Percentiles rank a stretch among this genome's conserved stretches.
Evolutionary conservation across 2,329 filamentous ascomycete species (phyloP).

Genomic region (Cadophora luteo-olivacea): DNA sequence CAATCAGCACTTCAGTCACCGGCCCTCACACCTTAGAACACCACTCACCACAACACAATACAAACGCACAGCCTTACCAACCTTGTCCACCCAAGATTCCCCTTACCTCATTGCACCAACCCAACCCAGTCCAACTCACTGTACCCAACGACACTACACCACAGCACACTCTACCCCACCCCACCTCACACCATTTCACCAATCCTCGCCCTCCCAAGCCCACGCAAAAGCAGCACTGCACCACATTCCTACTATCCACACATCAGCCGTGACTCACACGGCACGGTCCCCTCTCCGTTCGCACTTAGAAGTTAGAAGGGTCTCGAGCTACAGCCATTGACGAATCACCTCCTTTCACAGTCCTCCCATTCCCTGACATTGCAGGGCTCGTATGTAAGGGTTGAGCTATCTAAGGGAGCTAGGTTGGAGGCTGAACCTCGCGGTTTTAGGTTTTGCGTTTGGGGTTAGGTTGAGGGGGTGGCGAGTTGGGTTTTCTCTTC

Average conservation of each 20-base stretch:
- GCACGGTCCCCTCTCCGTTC: conserved; percentile 11
- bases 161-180: background rate
- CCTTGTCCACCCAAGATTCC: background rate
- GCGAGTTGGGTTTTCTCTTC: background rate
- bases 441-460: background rate
- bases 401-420: background rate
- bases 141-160: background rate
- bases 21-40: background rate
- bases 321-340: conserved; percentile 26
- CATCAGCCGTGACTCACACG: conserved; percentile 27
- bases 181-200: background rate
- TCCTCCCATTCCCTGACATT: background rate
- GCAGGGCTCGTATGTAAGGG: background rate
- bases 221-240: conserved; percentile 24
- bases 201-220: background rate
- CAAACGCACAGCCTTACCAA: background rate
- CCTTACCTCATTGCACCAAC: background rate
- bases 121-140: background rate
- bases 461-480: background rate
- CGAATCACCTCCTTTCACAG: conserved; percentile 25
- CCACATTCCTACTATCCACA: background rate
- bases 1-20: background rate
- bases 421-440: conserved; percentile 10
- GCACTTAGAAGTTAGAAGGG: background rate
- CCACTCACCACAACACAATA: background rate